Evolutionary conservation across 2,329 filamentous ascomycete genomes (phyloP).

Genomic region (Aspergillus pseudotamarii): DNA sequence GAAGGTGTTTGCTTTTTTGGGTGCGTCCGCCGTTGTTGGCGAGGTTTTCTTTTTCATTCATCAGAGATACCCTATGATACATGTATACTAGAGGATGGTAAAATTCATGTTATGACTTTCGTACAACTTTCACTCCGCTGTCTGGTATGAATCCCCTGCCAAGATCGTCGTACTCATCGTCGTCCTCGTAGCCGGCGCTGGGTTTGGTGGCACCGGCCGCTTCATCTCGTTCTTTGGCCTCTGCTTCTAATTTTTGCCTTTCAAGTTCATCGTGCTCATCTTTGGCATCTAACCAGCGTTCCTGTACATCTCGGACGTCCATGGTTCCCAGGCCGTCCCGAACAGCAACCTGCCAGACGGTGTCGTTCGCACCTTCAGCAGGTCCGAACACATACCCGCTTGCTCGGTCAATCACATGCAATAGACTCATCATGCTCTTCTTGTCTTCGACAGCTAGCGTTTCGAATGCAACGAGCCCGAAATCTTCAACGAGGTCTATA

Average conservation of each 20-base stretch:
- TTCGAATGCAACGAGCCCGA: constrained; percentile 87
- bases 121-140: constrained; percentile 72
- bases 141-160: constrained; percentile 50
- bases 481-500: constrained; percentile 82
- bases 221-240: constrained; percentile 59
- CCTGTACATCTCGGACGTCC: constrained; percentile 88
- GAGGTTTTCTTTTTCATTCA: constrained; percentile 16
- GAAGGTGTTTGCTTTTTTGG: background rate
- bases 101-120: constrained; percentile 55
- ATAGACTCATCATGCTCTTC: constrained; percentile 89
- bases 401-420: constrained; percentile 87
- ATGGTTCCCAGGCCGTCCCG: constrained; percentile 69
- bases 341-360: constrained; percentile 96
- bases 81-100: constrained; percentile 22
- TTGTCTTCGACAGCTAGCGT: constrained; percentile 96
- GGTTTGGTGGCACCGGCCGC: constrained; percentile 28
- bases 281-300: constrained; percentile 90
- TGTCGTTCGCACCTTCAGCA: constrained; percentile 90
- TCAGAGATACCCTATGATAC: constrained; percentile 34
- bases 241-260: constrained; percentile 72
- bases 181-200: constrained; percentile 40
- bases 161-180: constrained; percentile 22
- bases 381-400: constrained; percentile 91
- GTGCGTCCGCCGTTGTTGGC: constrained; percentile 17
- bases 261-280: constrained; percentile 85